Conservation (phyloP, 495 filamentous ascomycete genomes). For the Polyplosphaeria fusca region DNA sequence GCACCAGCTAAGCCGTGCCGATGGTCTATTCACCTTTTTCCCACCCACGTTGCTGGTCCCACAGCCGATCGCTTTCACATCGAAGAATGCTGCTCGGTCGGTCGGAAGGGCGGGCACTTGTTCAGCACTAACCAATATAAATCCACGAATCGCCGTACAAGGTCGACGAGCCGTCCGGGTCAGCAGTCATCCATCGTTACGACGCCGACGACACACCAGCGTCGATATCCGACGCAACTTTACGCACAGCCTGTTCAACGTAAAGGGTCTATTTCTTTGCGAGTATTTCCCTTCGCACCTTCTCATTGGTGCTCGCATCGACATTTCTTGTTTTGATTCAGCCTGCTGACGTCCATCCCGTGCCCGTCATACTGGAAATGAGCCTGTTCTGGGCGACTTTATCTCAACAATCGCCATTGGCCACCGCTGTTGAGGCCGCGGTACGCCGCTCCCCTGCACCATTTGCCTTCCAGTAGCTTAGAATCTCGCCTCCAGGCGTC, state of each 20-base stretch:
- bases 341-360: not conserved
- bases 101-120: too few species aligned
- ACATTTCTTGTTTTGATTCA: slow-evolving; percentile 1
- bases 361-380: not conserved
- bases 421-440: not conserved
- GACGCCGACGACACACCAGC: not conserved
- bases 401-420: not conserved
- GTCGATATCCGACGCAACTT: not conserved
- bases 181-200: not conserved
- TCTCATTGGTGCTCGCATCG: not conserved
- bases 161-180: not conserved
- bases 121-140: too few species aligned
- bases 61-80: not conserved
- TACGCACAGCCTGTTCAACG: too few species aligned
- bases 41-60: not conserved
- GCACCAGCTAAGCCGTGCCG: slow-evolving; percentile 3
- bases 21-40: not conserved
- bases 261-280: too few species aligned
- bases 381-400: not conserved
- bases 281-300: not conserved
- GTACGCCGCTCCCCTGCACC: too few species aligned
- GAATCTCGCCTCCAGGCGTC: too few species aligned
- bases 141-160: too few species aligned
- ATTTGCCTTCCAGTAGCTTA: too few species aligned
- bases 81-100: too few species aligned